phyloP scores from a whole-genome alignment of 495 filamentous ascomycete genomes.

The Aspergillus sclerotiicarbonarius region DNA sequence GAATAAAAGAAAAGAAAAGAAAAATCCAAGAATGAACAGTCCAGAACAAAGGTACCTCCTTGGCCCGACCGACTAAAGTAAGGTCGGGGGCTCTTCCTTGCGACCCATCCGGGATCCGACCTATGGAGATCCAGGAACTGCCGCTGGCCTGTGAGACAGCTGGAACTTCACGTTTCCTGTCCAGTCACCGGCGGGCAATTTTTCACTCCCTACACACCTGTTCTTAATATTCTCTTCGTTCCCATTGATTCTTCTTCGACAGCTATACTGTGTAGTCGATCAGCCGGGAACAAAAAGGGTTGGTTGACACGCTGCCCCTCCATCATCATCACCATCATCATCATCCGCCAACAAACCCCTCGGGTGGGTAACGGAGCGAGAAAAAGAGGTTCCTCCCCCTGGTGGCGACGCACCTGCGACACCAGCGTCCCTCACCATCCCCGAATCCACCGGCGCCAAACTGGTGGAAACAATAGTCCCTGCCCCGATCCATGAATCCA shows the following conservation, averaged over 20 bases:
- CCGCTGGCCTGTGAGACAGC: constrained; percentile 6
- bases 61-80: constrained; percentile 2
- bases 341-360: too few relatives aligned
- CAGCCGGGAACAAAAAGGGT: too few relatives aligned
- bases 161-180: constrained; percentile 2
- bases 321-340: too few relatives aligned
- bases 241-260: too few relatives aligned
- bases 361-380: too few relatives aligned
- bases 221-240: too few relatives aligned
- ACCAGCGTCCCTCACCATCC: constrained; percentile 18
- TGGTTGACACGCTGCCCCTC: too few relatives aligned
- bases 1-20: too few relatives aligned
- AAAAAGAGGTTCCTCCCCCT: constrained; percentile 3
- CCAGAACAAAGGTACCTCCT: too few relatives aligned
- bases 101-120: constrained; percentile 14
- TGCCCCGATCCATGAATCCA: constrained; percentile 14
- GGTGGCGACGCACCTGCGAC: constrained; percentile 17
- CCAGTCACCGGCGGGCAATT: background rate
- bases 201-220: too few relatives aligned
- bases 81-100: constrained; percentile 12
- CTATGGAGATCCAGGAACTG: constrained; percentile 18
- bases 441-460: constrained; percentile 19
- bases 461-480: constrained; percentile 24
- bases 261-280: too few relatives aligned
- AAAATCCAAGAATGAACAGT: too few relatives aligned